Base-by-base conservation (phyloP, 2,329 filamentous ascomycete genomes). In the Diaporthe sp. region DNA sequence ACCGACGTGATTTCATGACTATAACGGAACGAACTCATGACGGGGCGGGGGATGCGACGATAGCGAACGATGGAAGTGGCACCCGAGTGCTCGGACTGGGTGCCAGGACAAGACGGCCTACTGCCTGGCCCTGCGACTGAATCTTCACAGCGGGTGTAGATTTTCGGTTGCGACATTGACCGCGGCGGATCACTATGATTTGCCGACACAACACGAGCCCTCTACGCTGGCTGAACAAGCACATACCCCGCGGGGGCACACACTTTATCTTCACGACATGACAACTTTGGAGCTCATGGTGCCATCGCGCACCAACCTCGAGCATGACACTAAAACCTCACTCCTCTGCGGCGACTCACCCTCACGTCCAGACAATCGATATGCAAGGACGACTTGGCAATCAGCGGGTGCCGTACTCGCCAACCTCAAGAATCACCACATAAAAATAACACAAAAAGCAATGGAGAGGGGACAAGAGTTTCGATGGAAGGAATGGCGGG, bases 281-380 rank as follows among this genome's bases (percentile, higher is more conserved):
- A 72, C 68, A 72, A 55, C n/a, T 55, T 55, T 60, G 68, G 53
- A 51, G 55, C 65, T 72, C 68, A 39, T 72, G 75, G 60, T 70
- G 71, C 28, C 58, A n/a, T 39, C 15, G 6, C 34, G 19, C 49
- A 55, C 65, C 37, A 55, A 57, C 61, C 68, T 72, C 53, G 75
- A 72, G 49, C 44, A 58, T 15, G 39, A 42, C 28, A 55, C 67
- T 37, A 62, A 28, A 60, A 60, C 15, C 37, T 31, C n/a, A 49
- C 51, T 62, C 28, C 51, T 62, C 28, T 61, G 17, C 57, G 19
- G 25, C 22, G 19, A 5, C 70, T 57, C 42, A 39, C 28, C 55
- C 44, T 46, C 28, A 25, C 12, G 39, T 7, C 37, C 68, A n/a
- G 34, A 34, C 17, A 28, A 58, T 22, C 37, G 58, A 65, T 22